These are phyloP conservation scores for Yamadazyma kanchanaburiensis DNA, from an alignment of 1,139 yeast species.

Conservation along the genomic window DNA sequence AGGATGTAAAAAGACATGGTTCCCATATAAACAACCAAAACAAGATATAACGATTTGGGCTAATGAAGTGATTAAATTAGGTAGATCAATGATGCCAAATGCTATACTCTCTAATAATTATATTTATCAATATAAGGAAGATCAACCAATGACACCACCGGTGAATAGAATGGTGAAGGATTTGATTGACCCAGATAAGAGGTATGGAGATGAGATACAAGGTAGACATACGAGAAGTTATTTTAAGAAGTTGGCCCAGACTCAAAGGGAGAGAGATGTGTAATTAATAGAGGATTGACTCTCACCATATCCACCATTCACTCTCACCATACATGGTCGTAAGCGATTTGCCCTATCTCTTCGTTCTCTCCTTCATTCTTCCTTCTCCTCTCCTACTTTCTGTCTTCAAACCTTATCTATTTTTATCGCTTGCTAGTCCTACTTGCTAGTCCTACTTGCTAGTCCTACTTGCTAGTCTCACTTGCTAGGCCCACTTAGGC, in stretches of 20 bases:
- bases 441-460: too few relatives aligned
- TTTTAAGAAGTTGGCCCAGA: conserved; percentile 25
- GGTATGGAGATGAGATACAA: conserved; percentile 24
- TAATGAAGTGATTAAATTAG: conserved; percentile 62
- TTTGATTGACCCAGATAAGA: conserved; percentile 15
- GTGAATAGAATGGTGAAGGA: conserved; percentile 32
- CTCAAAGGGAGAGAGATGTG: conserved; percentile 7
- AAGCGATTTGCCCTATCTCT: too few relatives aligned
- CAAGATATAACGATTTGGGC: conserved; percentile 58
- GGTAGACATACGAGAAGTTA: conserved; percentile 41
- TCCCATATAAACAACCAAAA: conserved; percentile 49
- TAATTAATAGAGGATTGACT: background rate
- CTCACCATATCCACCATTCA: too few relatives aligned
- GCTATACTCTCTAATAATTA: conserved; percentile 41
- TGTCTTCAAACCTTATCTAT: too few relatives aligned
- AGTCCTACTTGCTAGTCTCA: too few relatives aligned
- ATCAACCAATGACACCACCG: conserved; percentile 6
- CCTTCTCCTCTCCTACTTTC: too few relatives aligned
- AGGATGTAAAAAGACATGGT: conserved; percentile 71
- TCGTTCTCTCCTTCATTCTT: too few relatives aligned
- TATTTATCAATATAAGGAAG: conserved; percentile 29
- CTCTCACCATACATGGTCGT: too few relatives aligned
- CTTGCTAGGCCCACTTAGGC: too few relatives aligned
- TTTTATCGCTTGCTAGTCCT: too few relatives aligned
- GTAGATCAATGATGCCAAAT: conserved; percentile 67